These are phyloP conservation scores for Lycium ferocissimum DNA, from an alignment of 257 asterid genomes.

Conservation along the genomic window DNA sequence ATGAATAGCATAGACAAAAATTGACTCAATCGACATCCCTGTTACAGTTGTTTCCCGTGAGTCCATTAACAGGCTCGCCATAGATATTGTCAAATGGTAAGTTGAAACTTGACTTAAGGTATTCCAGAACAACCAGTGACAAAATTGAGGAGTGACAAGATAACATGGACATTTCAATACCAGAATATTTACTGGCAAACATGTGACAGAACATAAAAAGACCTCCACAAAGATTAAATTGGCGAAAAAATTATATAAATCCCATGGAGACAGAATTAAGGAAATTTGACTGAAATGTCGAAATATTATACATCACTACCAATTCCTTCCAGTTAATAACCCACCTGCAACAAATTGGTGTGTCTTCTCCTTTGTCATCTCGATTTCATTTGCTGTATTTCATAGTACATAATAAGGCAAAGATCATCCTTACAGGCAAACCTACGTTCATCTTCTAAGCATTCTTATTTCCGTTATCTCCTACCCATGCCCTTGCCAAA, in stretches of 20 bases:
- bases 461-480: background rate
- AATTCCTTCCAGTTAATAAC: background rate
- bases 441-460: background rate
- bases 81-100: background rate
- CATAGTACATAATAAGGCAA: background rate
- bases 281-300: background rate
- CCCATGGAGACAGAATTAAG: background rate
- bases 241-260: background rate
- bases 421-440: background rate
- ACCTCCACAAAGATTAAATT: background rate
- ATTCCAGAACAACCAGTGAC: background rate
- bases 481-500: background rate
- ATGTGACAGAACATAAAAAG: background rate
- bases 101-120: constrained; percentile 2
- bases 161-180: background rate
- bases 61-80: background rate
- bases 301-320: background rate
- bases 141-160: background rate
- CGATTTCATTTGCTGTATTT: background rate
- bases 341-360: background rate
- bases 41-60: background rate
- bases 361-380: background rate
- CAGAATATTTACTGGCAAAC: background rate
- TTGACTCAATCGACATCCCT: background rate
- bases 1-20: background rate